Evolutionary conservation across 1,284 basidiomycete genomes (phyloP).

Genomic region (Cutaneotrichosporon dermatis): DNA sequence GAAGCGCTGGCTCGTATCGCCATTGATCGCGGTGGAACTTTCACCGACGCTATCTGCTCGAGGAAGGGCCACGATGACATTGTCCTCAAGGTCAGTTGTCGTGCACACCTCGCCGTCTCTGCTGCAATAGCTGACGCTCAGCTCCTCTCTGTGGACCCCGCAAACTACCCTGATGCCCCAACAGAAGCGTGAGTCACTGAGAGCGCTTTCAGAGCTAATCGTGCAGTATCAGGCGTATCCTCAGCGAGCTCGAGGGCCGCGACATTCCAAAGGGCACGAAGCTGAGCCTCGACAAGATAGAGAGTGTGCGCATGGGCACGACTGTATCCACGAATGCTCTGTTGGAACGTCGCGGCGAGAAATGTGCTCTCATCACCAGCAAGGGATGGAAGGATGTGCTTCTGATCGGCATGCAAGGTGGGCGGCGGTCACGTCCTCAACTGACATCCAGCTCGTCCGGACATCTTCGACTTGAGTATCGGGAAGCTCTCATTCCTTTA

Average conservation of each 20-base stretch:
- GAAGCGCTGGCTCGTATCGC: slow-evolving; percentile 22
- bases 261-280: slow-evolving; percentile 62
- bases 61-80: slow-evolving; percentile 28
- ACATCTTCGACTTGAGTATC: slow-evolving; percentile 82
- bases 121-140: slow-evolving; percentile 35
- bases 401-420: slow-evolving; percentile 40
- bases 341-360: slow-evolving; percentile 87
- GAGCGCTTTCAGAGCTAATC: background rate
- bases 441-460: slow-evolving; percentile 55
- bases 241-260: slow-evolving; percentile 69
- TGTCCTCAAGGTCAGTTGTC: slow-evolving; percentile 26
- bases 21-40: slow-evolving; percentile 43
- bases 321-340: slow-evolving; percentile 86
- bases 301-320: slow-evolving; percentile 46
- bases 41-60: slow-evolving; percentile 43
- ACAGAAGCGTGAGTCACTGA: slow-evolving; percentile 50
- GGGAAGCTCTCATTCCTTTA: slow-evolving; percentile 76
- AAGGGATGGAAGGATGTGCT: slow-evolving; percentile 59
- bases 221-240: slow-evolving; percentile 76
- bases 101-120: background rate
- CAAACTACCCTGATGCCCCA: slow-evolving; percentile 88
- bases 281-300: slow-evolving; percentile 48
- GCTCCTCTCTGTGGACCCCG: slow-evolving; percentile 76
- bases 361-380: slow-evolving; percentile 89
- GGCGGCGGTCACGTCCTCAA: background rate